Conservation (phyloP, 2,329 filamentous ascomycete genomes). For the Microsporum ferrugineum region DNA sequence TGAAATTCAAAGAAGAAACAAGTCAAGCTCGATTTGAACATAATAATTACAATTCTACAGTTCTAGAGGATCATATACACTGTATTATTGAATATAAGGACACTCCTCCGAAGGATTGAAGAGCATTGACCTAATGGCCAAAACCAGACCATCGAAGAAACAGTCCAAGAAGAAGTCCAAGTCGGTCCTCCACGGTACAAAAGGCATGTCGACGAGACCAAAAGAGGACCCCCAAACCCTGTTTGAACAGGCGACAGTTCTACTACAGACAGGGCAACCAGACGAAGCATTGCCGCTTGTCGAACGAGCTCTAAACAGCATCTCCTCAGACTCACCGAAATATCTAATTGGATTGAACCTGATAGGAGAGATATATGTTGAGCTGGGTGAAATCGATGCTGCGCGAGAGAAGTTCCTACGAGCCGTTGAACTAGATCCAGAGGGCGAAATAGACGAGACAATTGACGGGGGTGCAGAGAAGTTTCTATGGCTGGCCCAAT, state of each 20-base stretch:
- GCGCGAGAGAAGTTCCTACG: conserved; percentile 61
- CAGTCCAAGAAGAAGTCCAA: conserved; percentile 32
- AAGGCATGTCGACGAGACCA: conserved; percentile 29
- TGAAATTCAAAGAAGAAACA: neutral
- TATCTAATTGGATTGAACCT: conserved; percentile 55
- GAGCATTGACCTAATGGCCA: conserved; percentile 34
- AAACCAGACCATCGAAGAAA: conserved; percentile 41
- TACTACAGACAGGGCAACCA: conserved; percentile 48
- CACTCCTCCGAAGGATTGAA: neutral
- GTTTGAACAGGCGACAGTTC: conserved; percentile 44
- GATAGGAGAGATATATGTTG: conserved; percentile 69
- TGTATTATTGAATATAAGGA: neutral
- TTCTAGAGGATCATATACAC: neutral
- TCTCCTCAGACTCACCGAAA: conserved; percentile 25
- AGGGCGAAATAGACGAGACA: conserved; percentile 58
- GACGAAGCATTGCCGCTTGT: conserved; percentile 47
- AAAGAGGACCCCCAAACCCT: conserved; percentile 45
- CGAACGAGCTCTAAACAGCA: conserved; percentile 39
- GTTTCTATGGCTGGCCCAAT: conserved; percentile 86
- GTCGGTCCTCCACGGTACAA: conserved; percentile 33
- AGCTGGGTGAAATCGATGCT: conserved; percentile 66
- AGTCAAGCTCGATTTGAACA: neutral
- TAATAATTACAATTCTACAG: neutral
- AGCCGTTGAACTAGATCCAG: conserved; percentile 64
- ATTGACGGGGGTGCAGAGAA: conserved; percentile 80